Base-by-base conservation (phyloP, 2,329 filamentous ascomycete genomes). In the Zalaria sp. region DNA sequence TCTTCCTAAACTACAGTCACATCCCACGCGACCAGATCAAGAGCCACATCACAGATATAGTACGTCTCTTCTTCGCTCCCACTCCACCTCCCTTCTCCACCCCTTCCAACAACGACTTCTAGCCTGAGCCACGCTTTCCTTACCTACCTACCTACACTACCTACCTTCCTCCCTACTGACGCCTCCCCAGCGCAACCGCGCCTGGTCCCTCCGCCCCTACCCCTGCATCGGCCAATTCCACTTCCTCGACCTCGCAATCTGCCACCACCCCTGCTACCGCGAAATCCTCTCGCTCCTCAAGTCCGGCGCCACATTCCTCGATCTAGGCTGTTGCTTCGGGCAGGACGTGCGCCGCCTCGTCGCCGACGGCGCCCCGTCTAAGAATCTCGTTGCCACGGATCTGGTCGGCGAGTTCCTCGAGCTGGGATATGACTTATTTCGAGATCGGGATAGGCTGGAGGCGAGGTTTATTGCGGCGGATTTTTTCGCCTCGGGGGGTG, bases 221-320 rank as follows among this genome's bases (percentile, higher is more conserved):
- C 61, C 65, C 2, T 68, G 65, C 45, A 57, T 68, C 27, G 65
- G 65, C 10, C 56, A 57, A 25, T 64, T 63, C 46, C 58, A 60
- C 26, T 68, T 68, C 47, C 53, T 68, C 1, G 57, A 63, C 35
- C 58, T 67, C 9, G 57, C 60, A 36, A 49, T 67, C 4, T 45
- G 58, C 1, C 57, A 52, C 11, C 55, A 32, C 42, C 53, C 50
- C 38, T 51, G 49, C 31, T 68, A 60, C 49, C 43, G 49, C 5
- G 46, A 49, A 28, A 52, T 57, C 25, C 35, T 53, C 2, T n/a
- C 35, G 34, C 51, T 37, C 34, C 46, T 56, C 28, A 49, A 45
- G 35, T 35, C 5, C 38, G 52, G 46, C 45, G 49, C 37, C 28
- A 55, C 51, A 5, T 64, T 67, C 40, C 56, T 68, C 8, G 65